Conservation (phyloP, 2,329 filamentous ascomycete genomes). For the Thielaviopsis ethacetica region DNA sequence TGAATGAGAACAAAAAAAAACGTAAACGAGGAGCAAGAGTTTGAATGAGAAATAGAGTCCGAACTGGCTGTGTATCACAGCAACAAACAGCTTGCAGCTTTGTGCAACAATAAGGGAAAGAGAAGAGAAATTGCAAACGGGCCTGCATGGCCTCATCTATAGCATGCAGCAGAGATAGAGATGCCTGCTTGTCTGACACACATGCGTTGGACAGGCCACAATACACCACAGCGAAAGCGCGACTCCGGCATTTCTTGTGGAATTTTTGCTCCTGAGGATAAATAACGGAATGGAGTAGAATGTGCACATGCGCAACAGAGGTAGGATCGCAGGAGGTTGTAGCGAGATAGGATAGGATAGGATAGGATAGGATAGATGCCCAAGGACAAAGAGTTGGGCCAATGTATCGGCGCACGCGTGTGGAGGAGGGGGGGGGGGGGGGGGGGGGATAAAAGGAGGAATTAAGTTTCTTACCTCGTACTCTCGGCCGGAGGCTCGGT, state of each 20-base stretch:
- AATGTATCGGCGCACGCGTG: neutral
- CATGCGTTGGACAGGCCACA: neutral
- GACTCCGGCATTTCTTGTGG: neutral
- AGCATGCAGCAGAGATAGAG: neutral
- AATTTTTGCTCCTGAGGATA: neutral
- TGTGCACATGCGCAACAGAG: neutral
- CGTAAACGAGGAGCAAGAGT: neutral
- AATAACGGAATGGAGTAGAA: neutral
- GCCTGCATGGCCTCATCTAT: neutral
- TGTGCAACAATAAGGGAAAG: neutral
- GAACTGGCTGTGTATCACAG: neutral
- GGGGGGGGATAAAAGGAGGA: neutral
- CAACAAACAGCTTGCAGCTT: neutral
- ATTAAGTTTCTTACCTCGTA: neutral
- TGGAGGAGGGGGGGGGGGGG: neutral
- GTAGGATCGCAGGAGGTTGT: neutral
- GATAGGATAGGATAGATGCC: neutral
- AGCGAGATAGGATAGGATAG: too few relatives aligned
- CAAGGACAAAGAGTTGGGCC: neutral
- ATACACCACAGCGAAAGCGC: neutral
- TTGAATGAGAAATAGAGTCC: neutral
- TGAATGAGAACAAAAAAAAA: slow-evolving; percentile 1
- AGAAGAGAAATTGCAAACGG: neutral
- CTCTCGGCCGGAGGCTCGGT: neutral
- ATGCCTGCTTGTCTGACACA: neutral